Conservation (phyloP, 2,329 filamentous ascomycete species). For the Fusarium pseudoanthophilum region DNA sequence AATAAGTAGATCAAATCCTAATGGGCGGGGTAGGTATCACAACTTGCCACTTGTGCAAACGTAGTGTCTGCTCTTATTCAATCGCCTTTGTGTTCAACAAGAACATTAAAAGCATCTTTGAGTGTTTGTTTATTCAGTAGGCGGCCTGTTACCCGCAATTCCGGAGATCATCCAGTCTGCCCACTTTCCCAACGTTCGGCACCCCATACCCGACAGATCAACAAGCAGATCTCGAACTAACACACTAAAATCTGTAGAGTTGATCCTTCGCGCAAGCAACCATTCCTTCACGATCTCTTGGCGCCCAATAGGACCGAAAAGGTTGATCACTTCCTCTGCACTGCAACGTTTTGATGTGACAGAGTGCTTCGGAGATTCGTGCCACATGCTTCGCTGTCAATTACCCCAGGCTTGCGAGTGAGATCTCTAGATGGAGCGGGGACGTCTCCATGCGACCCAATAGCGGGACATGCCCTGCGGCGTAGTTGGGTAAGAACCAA, state of each 20-base stretch:
- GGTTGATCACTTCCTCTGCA: background rate
- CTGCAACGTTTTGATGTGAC: background rate
- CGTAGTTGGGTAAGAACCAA: background rate
- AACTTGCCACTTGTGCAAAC: too few relatives aligned
- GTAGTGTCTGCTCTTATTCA: too few relatives aligned
- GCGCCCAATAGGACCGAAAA: background rate
- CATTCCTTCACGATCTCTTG: background rate
- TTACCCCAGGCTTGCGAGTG: background rate
- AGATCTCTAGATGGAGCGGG: background rate
- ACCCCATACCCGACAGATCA: background rate
- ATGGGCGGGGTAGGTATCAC: background rate
- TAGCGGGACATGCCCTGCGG: background rate
- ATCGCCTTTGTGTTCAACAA: too few relatives aligned
- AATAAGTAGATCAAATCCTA: too few relatives aligned
- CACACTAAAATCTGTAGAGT: background rate
- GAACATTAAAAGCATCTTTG: too few relatives aligned
- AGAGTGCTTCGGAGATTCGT: background rate
- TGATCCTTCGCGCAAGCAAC: background rate
- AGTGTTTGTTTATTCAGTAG: background rate
- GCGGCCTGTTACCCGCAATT: background rate
- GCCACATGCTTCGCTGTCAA: background rate
- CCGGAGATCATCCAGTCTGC: rapidly evolving
- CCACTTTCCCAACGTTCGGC: background rate
- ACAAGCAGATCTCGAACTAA: background rate
- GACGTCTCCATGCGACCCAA: background rate